phyloP scores from a whole-genome alignment of 202 grass and related monocot genomes.

The Digitaria exilis region DNA sequence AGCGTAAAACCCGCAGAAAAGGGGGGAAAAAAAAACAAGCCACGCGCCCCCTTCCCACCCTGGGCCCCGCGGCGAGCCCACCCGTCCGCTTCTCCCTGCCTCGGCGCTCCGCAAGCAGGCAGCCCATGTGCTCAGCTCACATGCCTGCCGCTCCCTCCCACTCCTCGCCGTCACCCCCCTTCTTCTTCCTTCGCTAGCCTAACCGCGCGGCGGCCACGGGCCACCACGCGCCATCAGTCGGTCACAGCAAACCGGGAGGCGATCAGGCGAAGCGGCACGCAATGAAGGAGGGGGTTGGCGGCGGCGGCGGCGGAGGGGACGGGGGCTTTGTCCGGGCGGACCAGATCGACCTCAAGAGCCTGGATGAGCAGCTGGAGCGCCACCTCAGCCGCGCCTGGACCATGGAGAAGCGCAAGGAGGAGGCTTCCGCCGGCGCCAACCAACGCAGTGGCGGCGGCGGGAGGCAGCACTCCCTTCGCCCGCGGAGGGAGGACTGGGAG shows the following conservation, averaged over 20 bases:
- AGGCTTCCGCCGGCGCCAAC: slow-evolving; percentile 11
- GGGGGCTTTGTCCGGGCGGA: slow-evolving; percentile 81
- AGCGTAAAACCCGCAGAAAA: background rate
- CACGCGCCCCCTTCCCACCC: background rate
- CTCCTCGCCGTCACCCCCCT: slow-evolving; percentile 23
- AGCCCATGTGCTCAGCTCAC: slow-evolving; percentile 59
- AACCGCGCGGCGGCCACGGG: background rate
- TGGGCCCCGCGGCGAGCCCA: slow-evolving; percentile 42
- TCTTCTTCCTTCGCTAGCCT: background rate
- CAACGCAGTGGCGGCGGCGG: background rate
- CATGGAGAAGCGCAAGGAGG: slow-evolving; percentile 84
- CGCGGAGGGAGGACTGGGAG: slow-evolving; percentile 75
- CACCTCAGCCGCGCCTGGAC: slow-evolving; percentile 81
- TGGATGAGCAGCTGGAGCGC: slow-evolving; percentile 95
- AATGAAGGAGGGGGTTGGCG: slow-evolving; percentile 44
- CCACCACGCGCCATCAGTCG: background rate
- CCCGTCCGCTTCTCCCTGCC: background rate
- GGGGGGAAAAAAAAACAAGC: background rate
- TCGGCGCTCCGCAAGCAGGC: slow-evolving; percentile 14
- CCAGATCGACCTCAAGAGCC: slow-evolving; percentile 97
- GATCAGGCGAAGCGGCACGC: slow-evolving; percentile 11
- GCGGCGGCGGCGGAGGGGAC: slow-evolving; percentile 25
- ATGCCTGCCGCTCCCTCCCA: slow-evolving; percentile 34
- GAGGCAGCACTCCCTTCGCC: slow-evolving; percentile 6
- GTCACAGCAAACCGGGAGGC: background rate